Percentiles rank a stretch among this genome's conserved stretches.
Evolutionary conservation across 306 rosid species (phyloP).

Genomic region (Inga oerstediana): DNA sequence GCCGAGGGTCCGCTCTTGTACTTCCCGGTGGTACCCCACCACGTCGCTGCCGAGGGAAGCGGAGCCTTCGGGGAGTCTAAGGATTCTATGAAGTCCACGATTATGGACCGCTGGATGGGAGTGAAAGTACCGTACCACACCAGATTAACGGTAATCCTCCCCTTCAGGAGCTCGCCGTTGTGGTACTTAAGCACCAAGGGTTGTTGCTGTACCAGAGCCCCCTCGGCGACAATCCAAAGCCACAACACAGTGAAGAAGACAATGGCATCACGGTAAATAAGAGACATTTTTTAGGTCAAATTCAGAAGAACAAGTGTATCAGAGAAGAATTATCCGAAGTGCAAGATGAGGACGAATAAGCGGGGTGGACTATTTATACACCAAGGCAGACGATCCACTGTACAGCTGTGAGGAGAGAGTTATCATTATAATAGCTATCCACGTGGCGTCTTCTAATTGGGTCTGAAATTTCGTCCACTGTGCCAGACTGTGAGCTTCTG

Average conservation of each 20-base stretch:
- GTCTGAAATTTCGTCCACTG: not conserved
- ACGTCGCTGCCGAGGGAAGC: slow-evolving; percentile 58
- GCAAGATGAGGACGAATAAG: not conserved
- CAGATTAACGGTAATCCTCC: slow-evolving; percentile 73
- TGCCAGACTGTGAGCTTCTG: slow-evolving; percentile 51
- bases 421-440: slow-evolving; percentile 11
- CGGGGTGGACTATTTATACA: slow-evolving; percentile 38
- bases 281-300: slow-evolving; percentile 28
- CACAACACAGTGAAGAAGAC: slow-evolving; percentile 14
- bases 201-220: slow-evolving; percentile 62
- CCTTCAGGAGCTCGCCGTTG: slow-evolving; percentile 84
- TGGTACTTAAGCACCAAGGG: slow-evolving; percentile 79
- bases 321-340: not conserved
- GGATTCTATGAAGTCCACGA: slow-evolving; percentile 77
- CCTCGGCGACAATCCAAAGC: not conserved
- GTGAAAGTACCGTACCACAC: slow-evolving; percentile 86
- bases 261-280: slow-evolving; percentile 40
- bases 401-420: slow-evolving; percentile 52
- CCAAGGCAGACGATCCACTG: slow-evolving; percentile 35
- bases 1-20: slow-evolving; percentile 70
- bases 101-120: slow-evolving; percentile 72
- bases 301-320: accelerated
- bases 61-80: slow-evolving; percentile 31
- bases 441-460: slow-evolving; percentile 34
- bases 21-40: slow-evolving; percentile 88